phyloP scores from a whole-genome alignment of 208 protist genomes.

The Acanthamoeba quina region DNA sequence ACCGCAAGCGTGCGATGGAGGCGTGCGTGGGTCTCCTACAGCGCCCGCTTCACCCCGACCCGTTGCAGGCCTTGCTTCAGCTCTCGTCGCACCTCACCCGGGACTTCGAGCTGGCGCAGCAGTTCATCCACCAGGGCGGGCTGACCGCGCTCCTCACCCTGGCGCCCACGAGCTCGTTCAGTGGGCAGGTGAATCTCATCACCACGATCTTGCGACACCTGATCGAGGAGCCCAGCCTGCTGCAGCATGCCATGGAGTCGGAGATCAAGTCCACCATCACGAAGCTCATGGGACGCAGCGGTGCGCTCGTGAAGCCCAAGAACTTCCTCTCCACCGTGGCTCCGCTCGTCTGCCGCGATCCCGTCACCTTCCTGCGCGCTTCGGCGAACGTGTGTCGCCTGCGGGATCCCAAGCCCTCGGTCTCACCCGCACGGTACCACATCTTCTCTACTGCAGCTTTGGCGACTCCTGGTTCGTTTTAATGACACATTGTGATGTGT shows the following conservation, averaged over 20 bases:
- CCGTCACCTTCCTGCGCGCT: constrained; percentile 48
- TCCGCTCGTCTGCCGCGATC: constrained; percentile 55
- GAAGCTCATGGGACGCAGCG: constrained; percentile 68
- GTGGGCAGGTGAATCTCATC: constrained; percentile 11
- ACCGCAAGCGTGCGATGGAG: not conserved
- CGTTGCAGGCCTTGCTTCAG: constrained; percentile 56
- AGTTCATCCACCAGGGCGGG: constrained; percentile 49
- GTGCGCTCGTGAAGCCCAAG: constrained; percentile 64
- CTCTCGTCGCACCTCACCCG: constrained; percentile 40
- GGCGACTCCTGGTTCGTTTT: not conserved
- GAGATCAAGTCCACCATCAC: constrained; percentile 69
- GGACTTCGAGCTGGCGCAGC: constrained; percentile 59
- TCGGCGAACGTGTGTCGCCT: constrained; percentile 39
- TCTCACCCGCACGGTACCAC: not conserved
- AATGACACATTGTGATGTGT: not conserved
- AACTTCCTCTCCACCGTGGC: constrained; percentile 69
- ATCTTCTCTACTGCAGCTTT: not conserved
- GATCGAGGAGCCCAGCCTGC: constrained; percentile 62
- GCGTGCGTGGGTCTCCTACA: constrained; percentile 33
- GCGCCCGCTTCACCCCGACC: constrained; percentile 15
- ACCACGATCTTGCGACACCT: constrained; percentile 53
- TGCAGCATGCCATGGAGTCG: constrained; percentile 64
- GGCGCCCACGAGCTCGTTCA: not conserved
- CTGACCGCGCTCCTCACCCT: constrained; percentile 12
- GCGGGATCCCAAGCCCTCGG: constrained; percentile 51